Evolutionary conservation across 192 early-diverging fungal genomes (phyloP), one percentile per base, ranked within the genome.

Genomic region (Phlyctochytrium bullatum): DNA sequence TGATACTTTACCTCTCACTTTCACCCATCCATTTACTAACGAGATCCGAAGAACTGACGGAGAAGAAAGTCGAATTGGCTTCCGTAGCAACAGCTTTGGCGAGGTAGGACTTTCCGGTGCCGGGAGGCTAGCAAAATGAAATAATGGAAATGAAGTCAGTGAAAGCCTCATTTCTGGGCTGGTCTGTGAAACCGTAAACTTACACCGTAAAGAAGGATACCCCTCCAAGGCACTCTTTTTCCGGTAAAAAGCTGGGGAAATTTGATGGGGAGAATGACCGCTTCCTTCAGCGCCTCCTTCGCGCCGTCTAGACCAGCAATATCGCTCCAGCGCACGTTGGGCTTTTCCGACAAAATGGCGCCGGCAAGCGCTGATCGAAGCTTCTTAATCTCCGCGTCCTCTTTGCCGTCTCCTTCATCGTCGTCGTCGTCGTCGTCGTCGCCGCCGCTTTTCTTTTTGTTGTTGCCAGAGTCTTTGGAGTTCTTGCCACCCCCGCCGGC

Each of bases 21-120:
- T 99, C 96, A 53, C 97, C 96, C 91, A 99, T 97, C 95, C 95
- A 99, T 82, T 97, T 99, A 73, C 89, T 91, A n/a, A 99, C 96
- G 57, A 99, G 81, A 78, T 99, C 97, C 2, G 96, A 96, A 2
- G 95, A 98, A 14, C 92, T 95, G 24, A 99, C 91, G 16, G 95
- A 92, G 62, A 98, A 97, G 69, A 99, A 99, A 20, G 94, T 96
- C 2, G 94, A 89, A 59, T 94, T 87, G 35, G 96, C 94, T 72
- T 99, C 97, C 0, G 97, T 99, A 1, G 97, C 97, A 28, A 99
- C 93, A 0, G 97, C 97, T 72, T 98, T 98, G 34, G 96, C 97
- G 25, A 99, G 77, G 69, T 90, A 97, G 10, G 94, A 93, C 76
- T 99, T 99, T 61, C 96, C 97, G 0, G 97, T 99, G 70, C 97